phyloP scores from a whole-genome alignment of 78 protist genomes.

The Dictyostelium citrinum region DNA sequence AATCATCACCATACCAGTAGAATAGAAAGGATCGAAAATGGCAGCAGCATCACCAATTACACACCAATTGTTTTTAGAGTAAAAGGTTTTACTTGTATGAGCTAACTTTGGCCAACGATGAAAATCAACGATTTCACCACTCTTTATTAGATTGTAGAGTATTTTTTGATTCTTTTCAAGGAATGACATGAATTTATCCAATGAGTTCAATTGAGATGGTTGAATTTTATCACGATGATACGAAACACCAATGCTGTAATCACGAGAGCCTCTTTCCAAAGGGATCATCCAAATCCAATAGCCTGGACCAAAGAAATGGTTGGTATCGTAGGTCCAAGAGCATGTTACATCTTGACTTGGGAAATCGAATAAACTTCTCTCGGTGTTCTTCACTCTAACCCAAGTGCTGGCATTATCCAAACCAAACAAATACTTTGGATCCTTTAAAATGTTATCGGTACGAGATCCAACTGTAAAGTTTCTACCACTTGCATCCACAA shows the following conservation, averaged over 20 bases:
- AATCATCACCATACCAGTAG: slow-evolving; percentile 70
- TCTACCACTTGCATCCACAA: slow-evolving; percentile 37
- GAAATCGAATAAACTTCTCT: slow-evolving; percentile 18
- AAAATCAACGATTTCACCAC: slow-evolving; percentile 68
- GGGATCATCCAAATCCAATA: slow-evolving; percentile 79
- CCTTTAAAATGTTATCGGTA: slow-evolving; percentile 52
- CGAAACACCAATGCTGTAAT: slow-evolving; percentile 59
- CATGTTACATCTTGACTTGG: slow-evolving; percentile 20
- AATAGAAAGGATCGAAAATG: slow-evolving; percentile 64
- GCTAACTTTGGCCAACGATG: slow-evolving; percentile 64
- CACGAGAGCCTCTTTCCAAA: slow-evolving; percentile 36
- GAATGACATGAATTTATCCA: slow-evolving; percentile 57
- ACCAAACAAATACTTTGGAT: slow-evolving; percentile 43
- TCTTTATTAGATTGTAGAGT: slow-evolving; percentile 25
- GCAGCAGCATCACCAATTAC: slow-evolving; percentile 76
- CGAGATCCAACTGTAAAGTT: slow-evolving; percentile 43
- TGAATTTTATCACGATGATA: slow-evolving; percentile 43
- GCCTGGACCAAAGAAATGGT: slow-evolving; percentile 73
- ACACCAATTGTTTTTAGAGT: slow-evolving; percentile 42
- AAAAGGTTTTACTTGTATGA: slow-evolving; percentile 32
- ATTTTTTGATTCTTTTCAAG: slow-evolving; percentile 54
- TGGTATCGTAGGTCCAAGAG: slow-evolving; percentile 41
- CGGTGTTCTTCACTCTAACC: slow-evolving; percentile 41
- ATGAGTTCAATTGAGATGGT: slow-evolving; percentile 38
- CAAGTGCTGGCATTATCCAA: slow-evolving; percentile 32